Conservation (phyloP, 805 yeast species). For the Hanseniaspora meyeri region DNA sequence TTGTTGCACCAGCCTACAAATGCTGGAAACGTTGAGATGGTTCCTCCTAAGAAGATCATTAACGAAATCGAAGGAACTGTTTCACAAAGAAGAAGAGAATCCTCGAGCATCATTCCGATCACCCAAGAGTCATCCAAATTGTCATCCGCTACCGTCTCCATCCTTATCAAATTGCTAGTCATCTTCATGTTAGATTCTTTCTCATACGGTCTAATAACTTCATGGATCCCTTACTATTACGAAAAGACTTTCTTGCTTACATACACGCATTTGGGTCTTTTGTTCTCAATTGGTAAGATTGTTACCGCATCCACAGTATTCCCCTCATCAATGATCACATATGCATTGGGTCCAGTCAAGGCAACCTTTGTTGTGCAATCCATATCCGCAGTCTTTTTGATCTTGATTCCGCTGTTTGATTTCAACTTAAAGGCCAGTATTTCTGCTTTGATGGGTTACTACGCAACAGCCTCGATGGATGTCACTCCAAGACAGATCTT, state of each 20-base stretch:
- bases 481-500: slow-evolving; percentile 83
- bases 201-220: slow-evolving; percentile 77
- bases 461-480: slow-evolving; percentile 67
- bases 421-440: slow-evolving; percentile 34
- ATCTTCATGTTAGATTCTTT: slow-evolving; percentile 76
- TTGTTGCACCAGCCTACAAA: background rate
- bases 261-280: slow-evolving; percentile 48
- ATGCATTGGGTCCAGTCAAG: slow-evolving; percentile 59
- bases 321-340: slow-evolving; percentile 63
- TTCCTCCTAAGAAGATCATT: background rate
- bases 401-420: slow-evolving; percentile 39
- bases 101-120: slow-evolving; percentile 1
- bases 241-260: slow-evolving; percentile 41
- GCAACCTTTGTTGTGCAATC: slow-evolving; percentile 65
- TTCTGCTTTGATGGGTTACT: slow-evolving; percentile 40
- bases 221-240: slow-evolving; percentile 82
- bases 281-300: slow-evolving; percentile 54
- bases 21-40: slow-evolving; percentile 6
- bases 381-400: slow-evolving; percentile 60
- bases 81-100: slow-evolving; percentile 8
- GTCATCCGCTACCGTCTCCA: slow-evolving; percentile 33
- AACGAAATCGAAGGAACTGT: slow-evolving; percentile 11
- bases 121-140: slow-evolving; percentile 11
- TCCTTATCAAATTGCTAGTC: slow-evolving; percentile 38
- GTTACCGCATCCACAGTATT: slow-evolving; percentile 57